phyloP scores from a whole-genome alignment of 176 grass and related monocot species.

The Carex pumila region DNA sequence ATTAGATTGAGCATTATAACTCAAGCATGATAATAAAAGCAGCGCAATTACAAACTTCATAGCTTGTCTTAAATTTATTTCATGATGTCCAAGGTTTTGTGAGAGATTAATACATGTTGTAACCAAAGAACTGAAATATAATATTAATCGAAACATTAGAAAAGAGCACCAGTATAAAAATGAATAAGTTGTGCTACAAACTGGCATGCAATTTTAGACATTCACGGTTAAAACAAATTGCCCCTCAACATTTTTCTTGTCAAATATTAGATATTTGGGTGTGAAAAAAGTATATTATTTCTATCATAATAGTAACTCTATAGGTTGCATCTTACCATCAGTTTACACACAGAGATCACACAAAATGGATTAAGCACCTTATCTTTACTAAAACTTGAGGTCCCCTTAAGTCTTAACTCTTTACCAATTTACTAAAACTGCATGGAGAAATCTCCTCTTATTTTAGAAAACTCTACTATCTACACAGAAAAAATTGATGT shows the following conservation, averaged over 20 bases:
- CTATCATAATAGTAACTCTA: background rate
- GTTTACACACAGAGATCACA: background rate
- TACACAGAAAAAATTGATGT: background rate
- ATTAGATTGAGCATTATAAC: conserved; percentile 19
- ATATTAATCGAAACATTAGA: background rate
- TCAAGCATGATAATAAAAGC: background rate
- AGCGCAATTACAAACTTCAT: conserved; percentile 1
- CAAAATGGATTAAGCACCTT: too few species aligned
- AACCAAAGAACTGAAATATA: background rate
- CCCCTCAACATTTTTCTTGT: background rate
- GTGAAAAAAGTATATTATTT: background rate
- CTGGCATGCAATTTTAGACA: background rate
- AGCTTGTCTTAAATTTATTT: background rate
- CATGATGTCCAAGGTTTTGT: background rate
- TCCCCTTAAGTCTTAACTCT: background rate
- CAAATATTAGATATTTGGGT: background rate
- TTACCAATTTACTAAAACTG: background rate
- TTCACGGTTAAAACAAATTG: background rate
- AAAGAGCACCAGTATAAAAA: background rate
- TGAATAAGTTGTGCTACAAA: background rate
- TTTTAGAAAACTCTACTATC: background rate
- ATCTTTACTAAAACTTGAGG: background rate
- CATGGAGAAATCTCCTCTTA: background rate
- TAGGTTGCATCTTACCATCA: background rate
- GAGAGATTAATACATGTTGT: background rate